Conservation (phyloP, 1,139 yeast genomes). For the Taphrina communis region DNA sequence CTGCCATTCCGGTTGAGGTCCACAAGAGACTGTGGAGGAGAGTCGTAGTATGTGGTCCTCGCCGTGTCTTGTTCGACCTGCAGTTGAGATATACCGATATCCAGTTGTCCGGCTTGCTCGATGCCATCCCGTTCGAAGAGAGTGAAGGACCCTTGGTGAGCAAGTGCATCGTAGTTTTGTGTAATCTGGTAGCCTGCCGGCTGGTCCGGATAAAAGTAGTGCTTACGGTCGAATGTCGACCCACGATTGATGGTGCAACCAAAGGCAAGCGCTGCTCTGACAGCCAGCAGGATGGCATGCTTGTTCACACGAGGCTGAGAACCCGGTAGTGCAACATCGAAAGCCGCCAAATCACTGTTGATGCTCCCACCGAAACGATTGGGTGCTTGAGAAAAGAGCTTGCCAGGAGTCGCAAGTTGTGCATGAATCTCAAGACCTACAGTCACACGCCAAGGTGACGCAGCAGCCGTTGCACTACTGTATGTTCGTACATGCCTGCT, state of each 20-base stretch:
- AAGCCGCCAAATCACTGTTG: conserved; percentile 73
- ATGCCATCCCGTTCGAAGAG: conserved; percentile 64
- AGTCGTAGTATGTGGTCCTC: conserved; percentile 66
- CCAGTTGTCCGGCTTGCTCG: conserved; percentile 48
- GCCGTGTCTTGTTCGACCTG: conserved; percentile 70
- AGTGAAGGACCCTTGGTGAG: conserved; percentile 65
- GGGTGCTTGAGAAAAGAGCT: conserved; percentile 49
- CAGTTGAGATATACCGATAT: conserved; percentile 53
- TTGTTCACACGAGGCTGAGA: conserved; percentile 83
- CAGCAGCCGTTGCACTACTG: background rate
- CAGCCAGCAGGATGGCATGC: conserved; percentile 72
- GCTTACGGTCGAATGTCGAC: conserved; percentile 88
- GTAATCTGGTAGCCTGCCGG: conserved; percentile 96
- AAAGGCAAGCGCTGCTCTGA: conserved; percentile 75
- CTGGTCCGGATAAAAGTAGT: conserved; percentile 94
- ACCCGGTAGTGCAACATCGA: conserved; percentile 90
- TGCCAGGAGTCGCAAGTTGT: conserved; percentile 42
- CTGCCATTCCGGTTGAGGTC: conserved; percentile 86
- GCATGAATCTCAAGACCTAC: conserved; percentile 47
- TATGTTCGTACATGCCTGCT: background rate
- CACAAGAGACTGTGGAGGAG: conserved; percentile 52
- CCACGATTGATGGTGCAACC: conserved; percentile 62
- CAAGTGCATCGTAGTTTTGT: conserved; percentile 82
- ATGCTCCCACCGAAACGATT: conserved; percentile 61
- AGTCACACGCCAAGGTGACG: conserved; percentile 25